These are phyloP conservation scores for Boletus barrowsii DNA, from an alignment of 768 basidiomycete genomes.

Conservation along the genomic window DNA sequence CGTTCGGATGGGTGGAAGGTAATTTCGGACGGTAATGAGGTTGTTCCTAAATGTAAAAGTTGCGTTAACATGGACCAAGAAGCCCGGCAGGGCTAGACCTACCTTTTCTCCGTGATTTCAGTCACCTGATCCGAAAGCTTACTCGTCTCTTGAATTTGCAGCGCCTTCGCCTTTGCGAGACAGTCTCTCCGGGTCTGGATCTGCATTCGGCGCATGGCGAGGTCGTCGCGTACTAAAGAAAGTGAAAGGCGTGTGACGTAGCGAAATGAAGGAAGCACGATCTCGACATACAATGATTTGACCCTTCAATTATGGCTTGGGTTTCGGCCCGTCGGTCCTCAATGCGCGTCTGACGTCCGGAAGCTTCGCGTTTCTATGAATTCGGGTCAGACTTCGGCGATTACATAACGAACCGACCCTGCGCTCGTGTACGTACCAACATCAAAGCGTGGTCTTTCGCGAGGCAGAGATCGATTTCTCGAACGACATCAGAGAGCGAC, in stretches of 20 bases:
- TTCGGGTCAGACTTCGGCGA: conserved; percentile 24
- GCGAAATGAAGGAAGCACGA: conserved; percentile 22
- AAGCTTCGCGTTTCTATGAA: conserved; percentile 62
- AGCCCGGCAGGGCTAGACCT: conserved; percentile 7
- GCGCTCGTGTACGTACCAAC: conserved; percentile 36
- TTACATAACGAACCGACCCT: conserved; percentile 20
- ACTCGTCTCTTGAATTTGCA: conserved; percentile 33
- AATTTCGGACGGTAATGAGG: conserved; percentile 45
- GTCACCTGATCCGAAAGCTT: conserved; percentile 28
- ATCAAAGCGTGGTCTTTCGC: conserved; percentile 37
- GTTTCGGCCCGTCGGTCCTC: conserved; percentile 46
- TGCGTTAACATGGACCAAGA: conserved; percentile 15
- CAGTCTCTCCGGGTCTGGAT: conserved; percentile 45
- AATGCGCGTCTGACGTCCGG: conserved; percentile 59
- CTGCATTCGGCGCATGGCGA: conserved; percentile 42
- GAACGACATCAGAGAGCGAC: conserved; percentile 47
- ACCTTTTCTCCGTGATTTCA: conserved; percentile 41
- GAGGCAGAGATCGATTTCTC: conserved; percentile 47
- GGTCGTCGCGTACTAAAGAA: conserved; percentile 40
- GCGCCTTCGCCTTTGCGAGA: conserved; percentile 42
- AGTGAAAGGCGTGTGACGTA: conserved; percentile 10
- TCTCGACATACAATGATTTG: conserved; percentile 44
- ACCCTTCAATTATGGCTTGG: conserved; percentile 40
- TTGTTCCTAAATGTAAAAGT: conserved; percentile 40
- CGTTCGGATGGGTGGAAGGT: conserved; percentile 53